These are phyloP conservation scores for Suillus placidus DNA, from an alignment of 768 basidiomycete species.

Conservation along the genomic window DNA sequence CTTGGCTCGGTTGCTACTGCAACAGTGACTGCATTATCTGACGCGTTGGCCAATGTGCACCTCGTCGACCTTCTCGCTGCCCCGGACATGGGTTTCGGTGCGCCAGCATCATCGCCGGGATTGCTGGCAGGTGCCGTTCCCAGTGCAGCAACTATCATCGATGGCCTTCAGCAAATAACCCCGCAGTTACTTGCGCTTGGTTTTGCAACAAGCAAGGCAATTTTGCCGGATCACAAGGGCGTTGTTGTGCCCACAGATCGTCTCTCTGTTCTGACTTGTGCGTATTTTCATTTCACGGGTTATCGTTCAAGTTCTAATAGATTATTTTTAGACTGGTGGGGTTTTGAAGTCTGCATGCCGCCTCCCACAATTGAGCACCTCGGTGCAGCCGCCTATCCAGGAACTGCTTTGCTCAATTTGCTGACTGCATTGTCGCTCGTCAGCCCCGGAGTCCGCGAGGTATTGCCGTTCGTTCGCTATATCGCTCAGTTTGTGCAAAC, in stretches of 20 bases:
- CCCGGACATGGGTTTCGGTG: slow-evolving; percentile 72
- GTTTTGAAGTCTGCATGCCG: slow-evolving; percentile 77
- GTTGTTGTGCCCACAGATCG: slow-evolving; percentile 76
- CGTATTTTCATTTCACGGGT: slow-evolving; percentile 27
- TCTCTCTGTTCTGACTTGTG: slow-evolving; percentile 79
- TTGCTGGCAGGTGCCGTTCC: slow-evolving; percentile 76
- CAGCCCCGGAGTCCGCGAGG: slow-evolving; percentile 76
- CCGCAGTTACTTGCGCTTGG: slow-evolving; percentile 79
- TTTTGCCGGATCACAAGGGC: slow-evolving; percentile 69
- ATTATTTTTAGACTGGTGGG: slow-evolving; percentile 79
- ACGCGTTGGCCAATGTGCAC: slow-evolving; percentile 60
- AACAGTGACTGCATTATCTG: slow-evolving; percentile 51
- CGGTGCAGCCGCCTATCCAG: slow-evolving; percentile 62
- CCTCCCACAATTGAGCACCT: slow-evolving; percentile 67
- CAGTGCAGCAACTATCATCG: slow-evolving; percentile 69
- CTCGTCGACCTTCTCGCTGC: slow-evolving; percentile 60
- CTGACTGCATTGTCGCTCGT: slow-evolving; percentile 71
- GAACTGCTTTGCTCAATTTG: slow-evolving; percentile 63
- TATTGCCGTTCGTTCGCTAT: slow-evolving; percentile 84
- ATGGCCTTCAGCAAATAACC: slow-evolving; percentile 70
- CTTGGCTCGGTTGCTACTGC: slow-evolving; percentile 51
- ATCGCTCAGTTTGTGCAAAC: slow-evolving; percentile 77
- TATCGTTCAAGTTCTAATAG: slow-evolving; percentile 13
- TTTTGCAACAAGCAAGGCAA: slow-evolving; percentile 68
- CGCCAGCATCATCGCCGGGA: slow-evolving; percentile 68